Evolutionary conservation across 2,329 filamentous ascomycete genomes (phyloP), one percentile per base, ranked within the genome.

Genomic region (Colletotrichum sp.): DNA sequence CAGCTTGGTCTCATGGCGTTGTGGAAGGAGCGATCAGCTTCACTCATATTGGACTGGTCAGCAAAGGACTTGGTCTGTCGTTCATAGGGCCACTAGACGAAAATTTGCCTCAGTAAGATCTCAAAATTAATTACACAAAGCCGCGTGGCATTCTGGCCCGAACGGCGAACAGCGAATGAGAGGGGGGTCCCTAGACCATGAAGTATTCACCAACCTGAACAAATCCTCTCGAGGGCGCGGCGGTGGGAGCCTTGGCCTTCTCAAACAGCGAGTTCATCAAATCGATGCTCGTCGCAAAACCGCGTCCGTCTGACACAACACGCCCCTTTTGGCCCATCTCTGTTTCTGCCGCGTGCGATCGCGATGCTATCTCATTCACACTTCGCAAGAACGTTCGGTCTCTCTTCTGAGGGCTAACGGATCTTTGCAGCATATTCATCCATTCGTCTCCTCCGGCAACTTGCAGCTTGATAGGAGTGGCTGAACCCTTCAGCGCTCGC

Each of bases 231-330:
- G 88, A 86, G 76, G 89, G 84, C 44, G 88, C 85, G 78, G 87
- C 88, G 69, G 86, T 85, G 78, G 89, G 89, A 69, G 88, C 89
- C 86, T 91, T 92, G 78, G 92, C 90, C 85, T 94, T 92, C 83
- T 95, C 94, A 85, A 98, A 98, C 72, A 98, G 88, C 64, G 95
- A 98, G 83, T 98, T 96, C 95, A 98, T 98, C 83, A 98, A 88
- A 87, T 98, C 97, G 86, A 99, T 98, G 81, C 95, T 96, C 24
- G 94, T 98, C 24, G 93, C 91, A 84, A 98, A 96, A 1, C 94
- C 93, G 78, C 92, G 91, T 70, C 90, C 88, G 79, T 91, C 89
- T 52, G 84, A 77, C 22, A 84, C 81, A 30, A 82, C 78, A 52
- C 83, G 83, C 55, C 82, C 83, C 71, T 84, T 85, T 16, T 71